phyloP scores from a whole-genome alignment of 768 basidiomycete genomes.

The Tulasnella calospora region DNA sequence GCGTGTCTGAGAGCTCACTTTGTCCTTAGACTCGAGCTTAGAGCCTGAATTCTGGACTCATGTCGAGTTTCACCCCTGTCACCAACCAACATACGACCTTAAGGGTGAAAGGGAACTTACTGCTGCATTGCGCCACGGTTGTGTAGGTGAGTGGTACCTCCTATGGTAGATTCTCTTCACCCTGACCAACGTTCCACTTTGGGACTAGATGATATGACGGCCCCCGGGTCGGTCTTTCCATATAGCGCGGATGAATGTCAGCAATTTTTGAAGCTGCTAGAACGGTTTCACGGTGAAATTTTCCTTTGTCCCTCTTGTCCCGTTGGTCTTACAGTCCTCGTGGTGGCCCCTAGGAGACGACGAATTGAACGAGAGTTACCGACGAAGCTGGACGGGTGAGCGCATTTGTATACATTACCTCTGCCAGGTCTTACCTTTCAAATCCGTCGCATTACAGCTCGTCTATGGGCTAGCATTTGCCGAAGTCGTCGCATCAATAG shows the following conservation, averaged over 20 bases:
- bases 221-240: background rate
- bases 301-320: background rate
- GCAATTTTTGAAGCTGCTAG: background rate
- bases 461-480: background rate
- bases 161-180: background rate
- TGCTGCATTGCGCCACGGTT: background rate
- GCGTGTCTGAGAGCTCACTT: background rate
- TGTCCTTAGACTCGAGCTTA: background rate
- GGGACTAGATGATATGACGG: background rate
- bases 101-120: background rate
- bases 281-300: background rate
- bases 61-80: background rate
- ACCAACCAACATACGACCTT: background rate
- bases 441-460: background rate
- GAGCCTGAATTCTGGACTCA: slow-evolving; percentile 1
- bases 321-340: background rate
- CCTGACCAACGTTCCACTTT: background rate
- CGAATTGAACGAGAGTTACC: background rate
- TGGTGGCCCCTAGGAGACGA: background rate
- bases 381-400: background rate
- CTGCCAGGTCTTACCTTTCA: too few relatives aligned
- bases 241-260: background rate
- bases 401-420: too few relatives aligned
- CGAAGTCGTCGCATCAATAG: background rate
- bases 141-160: background rate